Conservation (phyloP, 176 grass and related monocot genomes). For the Leersia perrieri region DNA sequence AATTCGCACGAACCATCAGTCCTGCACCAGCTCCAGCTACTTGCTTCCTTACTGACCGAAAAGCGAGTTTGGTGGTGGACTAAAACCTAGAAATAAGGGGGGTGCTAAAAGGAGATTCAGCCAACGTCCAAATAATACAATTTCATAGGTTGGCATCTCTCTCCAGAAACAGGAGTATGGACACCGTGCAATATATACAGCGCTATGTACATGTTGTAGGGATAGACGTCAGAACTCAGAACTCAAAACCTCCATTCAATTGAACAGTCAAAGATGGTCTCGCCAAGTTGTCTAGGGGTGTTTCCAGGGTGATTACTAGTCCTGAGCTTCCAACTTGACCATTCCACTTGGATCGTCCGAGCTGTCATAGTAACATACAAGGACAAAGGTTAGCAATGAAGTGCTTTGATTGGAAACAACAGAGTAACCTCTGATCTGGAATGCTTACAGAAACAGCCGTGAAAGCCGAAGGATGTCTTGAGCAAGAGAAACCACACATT, state of each 20-base stretch:
- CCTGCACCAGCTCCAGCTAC: neutral
- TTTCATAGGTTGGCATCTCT: constrained; percentile 7
- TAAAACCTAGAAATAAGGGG: neutral
- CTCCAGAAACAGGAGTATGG: neutral
- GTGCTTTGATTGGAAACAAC: neutral
- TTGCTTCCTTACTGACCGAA: neutral
- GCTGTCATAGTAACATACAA: constrained; percentile 34
- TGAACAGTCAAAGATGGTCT: constrained; percentile 75
- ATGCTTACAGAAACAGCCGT: constrained; percentile 80
- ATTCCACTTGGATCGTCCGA: constrained; percentile 96
- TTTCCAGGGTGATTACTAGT: constrained; percentile 76
- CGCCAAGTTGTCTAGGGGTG: constrained; percentile 61
- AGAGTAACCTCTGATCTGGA: neutral
- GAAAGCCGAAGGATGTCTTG: constrained; percentile 61
- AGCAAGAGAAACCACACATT: constrained; percentile 73
- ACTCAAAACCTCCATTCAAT: constrained; percentile 79
- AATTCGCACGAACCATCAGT: neutral
- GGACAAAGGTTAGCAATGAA: neutral
- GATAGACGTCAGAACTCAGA: constrained; percentile 62
- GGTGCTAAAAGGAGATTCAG: neutral
- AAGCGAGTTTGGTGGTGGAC: neutral
- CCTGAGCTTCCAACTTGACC: constrained; percentile 71
- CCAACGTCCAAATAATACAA: neutral
- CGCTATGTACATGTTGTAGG: constrained; percentile 31
- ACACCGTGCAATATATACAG: constrained; percentile 45